Percentiles rank a stretch among this genome's conserved stretches.
phyloP scores from a whole-genome alignment of 2,329 filamentous ascomycete species.

The Geoglossum cookeanum region DNA sequence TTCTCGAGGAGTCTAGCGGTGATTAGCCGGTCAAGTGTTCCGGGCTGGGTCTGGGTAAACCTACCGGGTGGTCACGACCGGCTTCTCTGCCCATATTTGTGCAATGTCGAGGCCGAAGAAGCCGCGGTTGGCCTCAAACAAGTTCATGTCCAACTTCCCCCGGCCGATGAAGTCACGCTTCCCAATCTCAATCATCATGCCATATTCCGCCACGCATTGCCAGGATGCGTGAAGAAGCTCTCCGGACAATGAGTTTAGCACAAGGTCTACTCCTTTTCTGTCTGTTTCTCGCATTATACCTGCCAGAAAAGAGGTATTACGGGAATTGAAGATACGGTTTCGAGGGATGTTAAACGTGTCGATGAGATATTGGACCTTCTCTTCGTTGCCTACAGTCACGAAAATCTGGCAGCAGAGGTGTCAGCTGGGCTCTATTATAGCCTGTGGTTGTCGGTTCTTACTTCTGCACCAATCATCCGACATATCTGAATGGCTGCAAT shows the following conservation, averaged over 20 bases:
- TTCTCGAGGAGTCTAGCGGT: background rate
- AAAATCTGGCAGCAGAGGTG: constrained; percentile 4
- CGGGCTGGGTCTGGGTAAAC: background rate
- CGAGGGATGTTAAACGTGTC: constrained; percentile 11
- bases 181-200: constrained; percentile 19
- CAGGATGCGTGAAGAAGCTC: constrained; percentile 13
- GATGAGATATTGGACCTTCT: constrained; percentile 11
- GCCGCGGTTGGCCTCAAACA: constrained; percentile 12
- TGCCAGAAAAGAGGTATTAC: constrained; percentile 11
- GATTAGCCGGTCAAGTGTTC: background rate
- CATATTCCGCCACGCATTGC: constrained; percentile 13
- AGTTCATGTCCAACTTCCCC: constrained; percentile 12
- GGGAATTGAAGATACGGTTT: constrained; percentile 18
- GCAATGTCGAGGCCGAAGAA: constrained; percentile 11
- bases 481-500: constrained; percentile 16
- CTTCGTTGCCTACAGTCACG: constrained; percentile 11
- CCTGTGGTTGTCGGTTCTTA: constrained; percentile 8
- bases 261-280: constrained; percentile 18
- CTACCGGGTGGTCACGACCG: background rate
- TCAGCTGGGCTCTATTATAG: background rate
- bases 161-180: constrained; percentile 6
- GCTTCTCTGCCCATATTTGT: background rate
- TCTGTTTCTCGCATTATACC: constrained; percentile 13
- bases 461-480: constrained; percentile 14
- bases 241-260: constrained; percentile 16